phyloP scores from a whole-genome alignment of 2,329 filamentous ascomycete species.

The Aureobasidium sp. region DNA sequence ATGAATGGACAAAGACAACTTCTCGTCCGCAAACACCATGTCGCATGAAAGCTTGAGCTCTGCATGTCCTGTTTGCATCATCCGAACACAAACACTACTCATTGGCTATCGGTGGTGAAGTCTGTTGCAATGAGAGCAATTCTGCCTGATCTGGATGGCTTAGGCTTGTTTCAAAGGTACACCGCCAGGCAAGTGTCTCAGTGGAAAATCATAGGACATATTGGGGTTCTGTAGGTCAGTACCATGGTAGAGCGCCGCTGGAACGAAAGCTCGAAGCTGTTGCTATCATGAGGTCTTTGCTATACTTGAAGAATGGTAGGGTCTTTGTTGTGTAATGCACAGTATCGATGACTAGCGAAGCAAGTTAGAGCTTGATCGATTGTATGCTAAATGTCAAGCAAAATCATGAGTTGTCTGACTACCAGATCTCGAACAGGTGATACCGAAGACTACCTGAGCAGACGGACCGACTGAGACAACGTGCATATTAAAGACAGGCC shows the following conservation, averaged over 20 bases:
- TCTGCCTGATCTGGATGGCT: background rate
- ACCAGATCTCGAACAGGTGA: background rate
- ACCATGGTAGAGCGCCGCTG: no score
- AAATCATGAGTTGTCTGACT: background rate
- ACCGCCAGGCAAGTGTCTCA: background rate
- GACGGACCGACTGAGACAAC: background rate
- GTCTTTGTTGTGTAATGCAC: background rate
- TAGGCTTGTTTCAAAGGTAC: background rate
- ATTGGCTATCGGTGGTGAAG: background rate
- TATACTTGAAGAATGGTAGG: no score
- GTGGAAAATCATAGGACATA: no score
- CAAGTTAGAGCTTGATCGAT: background rate
- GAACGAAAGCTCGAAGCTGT: no score
- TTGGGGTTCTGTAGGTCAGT: no score
- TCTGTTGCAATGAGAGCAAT: background rate
- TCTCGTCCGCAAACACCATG: background rate
- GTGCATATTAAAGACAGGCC: background rate
- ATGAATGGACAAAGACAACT: background rate
- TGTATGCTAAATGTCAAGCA: background rate
- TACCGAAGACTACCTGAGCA: background rate
- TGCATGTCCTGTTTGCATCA: background rate
- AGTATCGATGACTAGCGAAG: background rate
- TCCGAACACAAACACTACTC: background rate
- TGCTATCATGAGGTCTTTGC: no score
- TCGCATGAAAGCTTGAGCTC: background rate